phyloP scores from a whole-genome alignment of 1,139 yeast species.

The Geotrichum candidum region DNA sequence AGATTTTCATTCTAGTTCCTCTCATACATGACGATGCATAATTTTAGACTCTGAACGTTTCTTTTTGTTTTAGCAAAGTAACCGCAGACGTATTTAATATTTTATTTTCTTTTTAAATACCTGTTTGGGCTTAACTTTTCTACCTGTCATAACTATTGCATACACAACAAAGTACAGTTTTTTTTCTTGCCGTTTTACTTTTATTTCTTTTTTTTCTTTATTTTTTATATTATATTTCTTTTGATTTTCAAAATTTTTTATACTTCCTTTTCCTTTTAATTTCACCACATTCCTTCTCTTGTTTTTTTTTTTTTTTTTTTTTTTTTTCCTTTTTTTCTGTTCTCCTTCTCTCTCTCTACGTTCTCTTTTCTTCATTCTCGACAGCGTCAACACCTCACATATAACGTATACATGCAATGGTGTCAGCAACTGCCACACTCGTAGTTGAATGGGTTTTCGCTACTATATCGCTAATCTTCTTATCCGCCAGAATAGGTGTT shows the following conservation, averaged over 20 bases:
- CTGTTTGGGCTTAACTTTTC: not conserved
- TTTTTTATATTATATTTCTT: not conserved
- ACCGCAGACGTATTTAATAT: not conserved
- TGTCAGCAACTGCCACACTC: conserved; percentile 9
- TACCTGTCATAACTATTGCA: not conserved
- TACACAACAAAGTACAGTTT: not conserved
- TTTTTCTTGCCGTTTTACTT: not conserved
- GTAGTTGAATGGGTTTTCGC: conserved; percentile 28
- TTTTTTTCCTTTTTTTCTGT: not conserved
- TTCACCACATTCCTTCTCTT: not conserved
- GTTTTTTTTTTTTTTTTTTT: not conserved
- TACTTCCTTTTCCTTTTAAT: not conserved
- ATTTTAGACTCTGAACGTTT: not conserved
- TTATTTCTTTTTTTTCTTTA: not conserved
- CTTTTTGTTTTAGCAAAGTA: not conserved
- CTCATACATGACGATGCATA: not conserved
- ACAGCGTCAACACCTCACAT: not conserved
- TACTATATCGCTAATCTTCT: conserved; percentile 20
- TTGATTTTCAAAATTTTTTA: not conserved
- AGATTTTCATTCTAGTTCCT: not conserved
- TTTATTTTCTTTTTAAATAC: not conserved
- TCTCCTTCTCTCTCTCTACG: not conserved
- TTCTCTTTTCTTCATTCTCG: not conserved
- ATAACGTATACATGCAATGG: not conserved
- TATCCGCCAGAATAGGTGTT: conserved; percentile 26